phyloP scores from a whole-genome alignment of 2,329 filamentous ascomycete species.

The Fusarium burgessii region DNA sequence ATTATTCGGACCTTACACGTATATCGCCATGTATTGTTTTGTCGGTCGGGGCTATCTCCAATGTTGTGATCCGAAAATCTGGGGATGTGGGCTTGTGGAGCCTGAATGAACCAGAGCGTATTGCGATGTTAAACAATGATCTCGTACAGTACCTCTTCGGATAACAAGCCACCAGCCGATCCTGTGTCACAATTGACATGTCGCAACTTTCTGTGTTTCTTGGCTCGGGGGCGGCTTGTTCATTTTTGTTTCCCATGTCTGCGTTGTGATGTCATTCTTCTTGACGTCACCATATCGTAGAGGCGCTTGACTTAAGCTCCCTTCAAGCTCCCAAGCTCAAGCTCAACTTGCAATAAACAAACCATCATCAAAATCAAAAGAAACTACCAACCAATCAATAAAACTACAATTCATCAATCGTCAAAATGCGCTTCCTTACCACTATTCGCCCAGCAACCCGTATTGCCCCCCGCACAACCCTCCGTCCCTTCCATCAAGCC shows the following conservation, averaged over 20 bases:
- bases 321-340: not conserved
- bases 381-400: not conserved
- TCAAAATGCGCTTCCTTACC: slow-evolving; percentile 31
- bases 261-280: slow-evolving; percentile 37
- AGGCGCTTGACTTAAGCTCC: slow-evolving; percentile 21
- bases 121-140: not conserved
- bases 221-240: slow-evolving; percentile 12
- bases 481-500: slow-evolving; percentile 15
- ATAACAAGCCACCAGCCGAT: not conserved
- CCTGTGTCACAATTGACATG: not conserved
- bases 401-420: fast-evolving
- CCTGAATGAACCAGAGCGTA: not conserved
- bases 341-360: slow-evolving; percentile 1
- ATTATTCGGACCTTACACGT: too few species aligned
- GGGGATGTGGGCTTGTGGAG: slow-evolving; percentile 10
- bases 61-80: not conserved
- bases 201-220: not conserved
- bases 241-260: not conserved
- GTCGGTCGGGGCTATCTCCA: not conserved
- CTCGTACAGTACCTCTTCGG: not conserved
- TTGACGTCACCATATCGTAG: slow-evolving; percentile 38
- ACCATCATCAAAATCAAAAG: not conserved
- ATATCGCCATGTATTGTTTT: too few species aligned
- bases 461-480: slow-evolving; percentile 20
- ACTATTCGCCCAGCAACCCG: slow-evolving; percentile 13